Evolutionary conservation across 1,284 basidiomycete species (phyloP).

Genomic region (Ceratobasidium papillatum): DNA sequence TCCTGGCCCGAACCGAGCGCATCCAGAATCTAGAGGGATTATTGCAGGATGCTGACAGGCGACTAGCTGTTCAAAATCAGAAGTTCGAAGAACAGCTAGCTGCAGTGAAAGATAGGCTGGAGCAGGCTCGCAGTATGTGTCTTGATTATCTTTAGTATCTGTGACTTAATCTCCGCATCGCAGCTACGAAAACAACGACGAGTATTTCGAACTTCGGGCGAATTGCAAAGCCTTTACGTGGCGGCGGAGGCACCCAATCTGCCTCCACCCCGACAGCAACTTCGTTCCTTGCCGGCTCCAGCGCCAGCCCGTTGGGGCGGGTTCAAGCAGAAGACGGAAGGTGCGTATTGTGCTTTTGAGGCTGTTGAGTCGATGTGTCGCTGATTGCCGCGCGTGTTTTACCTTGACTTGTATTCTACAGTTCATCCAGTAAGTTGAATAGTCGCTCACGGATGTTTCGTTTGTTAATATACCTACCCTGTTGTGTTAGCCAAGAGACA

Average conservation of each 20-base stretch:
- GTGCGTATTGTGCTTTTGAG: constrained; percentile 59
- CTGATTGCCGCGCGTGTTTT: constrained; percentile 33
- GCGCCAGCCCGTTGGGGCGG: constrained; percentile 69
- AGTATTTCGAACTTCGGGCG: constrained; percentile 73
- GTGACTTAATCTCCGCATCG: constrained; percentile 31
- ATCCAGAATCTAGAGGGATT: constrained; percentile 95
- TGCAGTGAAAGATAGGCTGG: constrained; percentile 89
- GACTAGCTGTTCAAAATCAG: constrained; percentile 90
- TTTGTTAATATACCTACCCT: constrained; percentile 28
- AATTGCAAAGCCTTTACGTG: constrained; percentile 95
- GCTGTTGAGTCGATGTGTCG: not conserved
- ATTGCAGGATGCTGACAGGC: constrained; percentile 91
- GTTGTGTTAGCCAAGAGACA: constrained; percentile 74
- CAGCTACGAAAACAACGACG: constrained; percentile 79
- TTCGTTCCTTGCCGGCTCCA: constrained; percentile 52
- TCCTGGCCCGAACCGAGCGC: constrained; percentile 95
- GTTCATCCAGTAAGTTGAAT: constrained; percentile 42
- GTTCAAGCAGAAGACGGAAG: constrained; percentile 81
- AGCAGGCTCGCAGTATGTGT: constrained; percentile 85
- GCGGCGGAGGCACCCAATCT: constrained; percentile 72
- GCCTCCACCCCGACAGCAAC: constrained; percentile 52
- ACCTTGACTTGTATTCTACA: not conserved
- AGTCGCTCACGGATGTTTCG: not conserved
- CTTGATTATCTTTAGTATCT: constrained; percentile 21
- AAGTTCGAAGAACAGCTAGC: constrained; percentile 94